phyloP scores from a whole-genome alignment of 371 early-diverging fungal genomes.

The Syncephalastrum monosporum region DNA sequence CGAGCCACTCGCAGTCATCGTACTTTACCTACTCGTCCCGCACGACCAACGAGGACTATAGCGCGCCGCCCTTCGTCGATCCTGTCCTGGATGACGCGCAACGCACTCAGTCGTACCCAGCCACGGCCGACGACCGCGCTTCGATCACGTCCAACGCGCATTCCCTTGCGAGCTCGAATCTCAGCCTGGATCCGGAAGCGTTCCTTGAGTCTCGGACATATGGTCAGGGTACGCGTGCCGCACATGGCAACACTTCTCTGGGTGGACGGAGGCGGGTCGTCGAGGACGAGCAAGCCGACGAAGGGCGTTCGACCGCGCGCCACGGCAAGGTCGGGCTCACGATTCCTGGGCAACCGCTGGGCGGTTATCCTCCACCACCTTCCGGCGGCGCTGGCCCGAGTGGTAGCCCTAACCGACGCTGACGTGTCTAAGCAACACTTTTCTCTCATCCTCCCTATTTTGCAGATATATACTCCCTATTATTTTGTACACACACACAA shows the following conservation, averaged over 20 bases:
- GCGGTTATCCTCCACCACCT: too few species aligned
- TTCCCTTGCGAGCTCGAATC: slow-evolving; percentile 30
- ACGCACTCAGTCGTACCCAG: slow-evolving; percentile 7
- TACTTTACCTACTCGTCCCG: slow-evolving; percentile 17
- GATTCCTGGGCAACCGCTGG: slow-evolving; percentile 17
- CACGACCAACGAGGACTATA: slow-evolving; percentile 13
- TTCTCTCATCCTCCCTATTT: too few species aligned
- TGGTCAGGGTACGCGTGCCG: not conserved
- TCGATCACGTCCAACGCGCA: slow-evolving; percentile 31
- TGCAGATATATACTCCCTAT: too few species aligned
- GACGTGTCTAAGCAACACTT: too few species aligned
- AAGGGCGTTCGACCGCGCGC: slow-evolving; percentile 24
- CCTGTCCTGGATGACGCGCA: not conserved
- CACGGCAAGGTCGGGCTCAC: slow-evolving; percentile 26
- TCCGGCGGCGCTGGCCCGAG: too few species aligned
- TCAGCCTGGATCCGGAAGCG: slow-evolving; percentile 24
- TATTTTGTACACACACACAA: too few species aligned
- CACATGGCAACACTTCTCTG: slow-evolving; percentile 3
- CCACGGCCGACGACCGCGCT: slow-evolving; percentile 11
- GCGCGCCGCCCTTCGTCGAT: not conserved
- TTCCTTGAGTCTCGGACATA: slow-evolving; percentile 5
- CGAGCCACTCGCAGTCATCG: slow-evolving; percentile 39
- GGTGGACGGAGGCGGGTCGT: slow-evolving; percentile 2
- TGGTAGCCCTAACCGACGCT: too few species aligned
- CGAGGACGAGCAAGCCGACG: slow-evolving; percentile 7